A percentile compares a stretch with the other conserved stretches of the same genome.
Evolutionary conservation across 2,329 filamentous ascomycete genomes (phyloP).

Genomic region (Trichothecium sympodiale): DNA sequence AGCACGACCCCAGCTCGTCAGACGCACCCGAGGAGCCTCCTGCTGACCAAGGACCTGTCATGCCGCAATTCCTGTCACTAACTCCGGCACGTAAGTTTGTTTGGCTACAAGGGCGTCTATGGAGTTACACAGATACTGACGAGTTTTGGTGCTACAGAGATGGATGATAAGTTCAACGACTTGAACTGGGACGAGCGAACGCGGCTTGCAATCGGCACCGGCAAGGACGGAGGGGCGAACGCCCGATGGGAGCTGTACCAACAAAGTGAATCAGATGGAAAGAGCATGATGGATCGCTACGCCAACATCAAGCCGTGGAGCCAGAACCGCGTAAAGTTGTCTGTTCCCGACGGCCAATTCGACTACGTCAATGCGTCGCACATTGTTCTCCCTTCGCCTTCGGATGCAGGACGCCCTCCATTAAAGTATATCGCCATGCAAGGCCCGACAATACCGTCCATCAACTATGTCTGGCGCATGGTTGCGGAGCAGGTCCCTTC

Average conservation of each 20-base stretch:
- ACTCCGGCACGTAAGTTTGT: slow-evolving; percentile 24
- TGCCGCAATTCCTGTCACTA: slow-evolving; percentile 27
- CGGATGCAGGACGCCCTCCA: slow-evolving; percentile 24
- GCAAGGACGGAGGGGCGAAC: slow-evolving; percentile 13
- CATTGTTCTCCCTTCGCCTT: slow-evolving; percentile 41
- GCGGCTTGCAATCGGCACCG: slow-evolving; percentile 26
- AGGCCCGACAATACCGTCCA: slow-evolving; percentile 68
- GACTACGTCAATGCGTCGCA: slow-evolving; percentile 80
- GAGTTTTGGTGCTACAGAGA: slow-evolving; percentile 22
- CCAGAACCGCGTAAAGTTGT: slow-evolving; percentile 71
- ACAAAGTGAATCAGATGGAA: slow-evolving; percentile 18
- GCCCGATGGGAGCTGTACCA: slow-evolving; percentile 24
- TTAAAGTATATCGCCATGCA: slow-evolving; percentile 82
- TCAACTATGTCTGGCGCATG: slow-evolving; percentile 92
- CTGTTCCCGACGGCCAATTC: slow-evolving; percentile 60
- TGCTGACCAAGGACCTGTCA: slow-evolving; percentile 11
- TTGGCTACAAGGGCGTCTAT: background rate
- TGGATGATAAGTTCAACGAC: slow-evolving; percentile 40
- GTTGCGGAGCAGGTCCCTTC: slow-evolving; percentile 64
- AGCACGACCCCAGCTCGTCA: too few relatives aligned
- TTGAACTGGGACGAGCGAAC: slow-evolving; percentile 41
- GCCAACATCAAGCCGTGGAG: slow-evolving; percentile 83
- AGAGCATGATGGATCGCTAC: slow-evolving; percentile 62
- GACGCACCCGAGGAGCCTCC: background rate
- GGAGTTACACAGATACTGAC: slow-evolving; percentile 5